Base-by-base conservation (phyloP, 352 stramenopile genomes). In the Aphanomyces invadans region DNA sequence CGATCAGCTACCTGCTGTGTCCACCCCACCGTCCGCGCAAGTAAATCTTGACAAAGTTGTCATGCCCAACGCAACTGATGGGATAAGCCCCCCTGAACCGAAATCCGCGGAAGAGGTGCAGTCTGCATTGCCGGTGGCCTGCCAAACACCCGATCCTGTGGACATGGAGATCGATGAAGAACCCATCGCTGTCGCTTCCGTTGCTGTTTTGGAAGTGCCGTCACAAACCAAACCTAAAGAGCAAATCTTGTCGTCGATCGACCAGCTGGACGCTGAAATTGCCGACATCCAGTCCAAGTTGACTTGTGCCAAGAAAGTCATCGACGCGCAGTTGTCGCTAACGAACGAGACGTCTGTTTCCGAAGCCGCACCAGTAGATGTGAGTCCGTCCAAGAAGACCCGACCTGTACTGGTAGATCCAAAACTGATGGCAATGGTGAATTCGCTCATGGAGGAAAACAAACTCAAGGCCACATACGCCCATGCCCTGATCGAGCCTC, bases 171-270 rank as follows among this genome's bases (percentile, higher is more conserved):
- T 57, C 32, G 42, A 57, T 21, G 19, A 59, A 19, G 4, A 59
- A 15, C 36, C 36, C 15, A 26, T 33, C 32, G 51, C 51, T 59
- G 17, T 21, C 51, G 25, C 55, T 17, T 15, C 21, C 3, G 21
- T 3, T 39, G 46, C 31, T 25, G 36, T n/a, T n/a, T n/a, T n/a
- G n/a, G n/a, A n/a, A n/a, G n/a, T n/a, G n/a, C n/a, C n/a, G 44
- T 23, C 33, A 28, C 53, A 73, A 71, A 5, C 64, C 36, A 19
- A 54, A 45, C 39, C n/a, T n/a, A 95, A 95, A 62, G 83, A 92
- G 65, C 73, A 80, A 25, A 91, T 95, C 71, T 70, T 95, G n/a
- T 75, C 71, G 4, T 78, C 83, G 15, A 95, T 95, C 46, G 86
- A 95, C 57, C 46, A 70, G 33, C 54, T 95, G 11, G 86, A 95